Base-by-base conservation (phyloP, 129 eudicot species). In the Helichrysum umbraculigerum region DNA sequence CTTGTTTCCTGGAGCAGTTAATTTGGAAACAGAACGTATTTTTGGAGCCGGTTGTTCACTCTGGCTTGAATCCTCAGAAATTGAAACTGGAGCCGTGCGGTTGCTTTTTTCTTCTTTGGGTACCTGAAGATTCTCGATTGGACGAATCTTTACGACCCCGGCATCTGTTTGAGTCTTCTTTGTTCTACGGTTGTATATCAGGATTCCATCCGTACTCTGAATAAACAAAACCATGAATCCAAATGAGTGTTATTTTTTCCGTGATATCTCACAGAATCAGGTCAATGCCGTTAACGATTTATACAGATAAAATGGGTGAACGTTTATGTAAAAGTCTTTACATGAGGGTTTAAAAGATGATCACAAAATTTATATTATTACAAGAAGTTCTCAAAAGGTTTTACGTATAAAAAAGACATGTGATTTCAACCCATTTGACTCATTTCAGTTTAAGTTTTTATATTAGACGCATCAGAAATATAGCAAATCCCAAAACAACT, bases 41-140 rank as follows among this genome's bases (percentile, higher is more conserved):
- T 83, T 90, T 34, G 68, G 78, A 39, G 88, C 70, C 28, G 89
- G 81, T 60, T 85, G 87, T 66, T 86, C 85, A 15, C 83, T 87
- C 34, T 77, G 39, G 6, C 71, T 75, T 19, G 77, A 39, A 52
- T 64, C 79, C 42, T 84, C 78, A 35, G 81, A 78, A 56, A 65
- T 68, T 6, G 28, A 69, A 67, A 25, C 57, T 1, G 76, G 54
- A 58, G 80, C 70, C 22, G 66, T 14, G 67, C 44, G 54, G 54
- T 35, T 64, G 47, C 25, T 68, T 20, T 52, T 71, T 76, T 68
- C 92, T 79, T 79, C 79, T 21, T 66, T 77, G 19, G 72, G 72
- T 25, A 28, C 68, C 73, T 58, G 66, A 21, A 80, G 81, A 61
- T 77, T 79, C 73, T 68, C 83, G 11, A 62, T 32, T 7, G 83